phyloP scores from a whole-genome alignment of 352 stramenopile species.

The Globisporangium echinulatum region DNA sequence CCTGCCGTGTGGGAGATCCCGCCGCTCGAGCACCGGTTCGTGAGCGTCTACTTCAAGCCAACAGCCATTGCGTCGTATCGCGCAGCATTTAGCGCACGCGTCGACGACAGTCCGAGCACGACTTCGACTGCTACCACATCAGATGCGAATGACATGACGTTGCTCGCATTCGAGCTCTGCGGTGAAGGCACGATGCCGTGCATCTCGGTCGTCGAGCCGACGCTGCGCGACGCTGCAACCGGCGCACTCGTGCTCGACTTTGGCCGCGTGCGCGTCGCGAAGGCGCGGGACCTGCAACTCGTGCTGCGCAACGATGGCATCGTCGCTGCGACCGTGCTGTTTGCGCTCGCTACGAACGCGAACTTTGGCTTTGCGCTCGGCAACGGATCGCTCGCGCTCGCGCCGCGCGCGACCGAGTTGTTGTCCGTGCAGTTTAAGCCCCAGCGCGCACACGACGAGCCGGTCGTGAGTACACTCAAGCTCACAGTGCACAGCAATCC shows the following conservation, averaged over 20 bases:
- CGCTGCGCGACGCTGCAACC: constrained; percentile 36
- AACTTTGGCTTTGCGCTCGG: constrained; percentile 69
- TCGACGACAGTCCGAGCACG: constrained; percentile 65
- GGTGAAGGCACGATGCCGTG: constrained; percentile 91
- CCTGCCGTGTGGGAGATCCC: constrained; percentile 90
- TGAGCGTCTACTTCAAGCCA: constrained; percentile 92
- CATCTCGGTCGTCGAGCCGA: constrained; percentile 84
- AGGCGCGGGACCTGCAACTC: constrained; percentile 57
- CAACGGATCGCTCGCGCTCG: constrained; percentile 72
- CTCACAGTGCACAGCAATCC: constrained; percentile 89
- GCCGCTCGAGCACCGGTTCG: constrained; percentile 91
- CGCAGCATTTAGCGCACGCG: constrained; percentile 71
- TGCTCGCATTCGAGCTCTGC: constrained; percentile 88
- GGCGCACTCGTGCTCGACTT: constrained; percentile 79
- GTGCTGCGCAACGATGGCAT: constrained; percentile 90
- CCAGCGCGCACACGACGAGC: constrained; percentile 63
- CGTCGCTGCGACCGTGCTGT: constrained; percentile 87
- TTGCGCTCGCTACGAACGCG: constrained; percentile 74
- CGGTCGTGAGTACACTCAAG: constrained; percentile 44
- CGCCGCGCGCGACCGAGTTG: constrained; percentile 52
- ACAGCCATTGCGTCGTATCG: constrained; percentile 81
- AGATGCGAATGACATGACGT: constrained; percentile 6
- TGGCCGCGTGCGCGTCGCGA: constrained; percentile 66
- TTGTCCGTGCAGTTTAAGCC: constrained; percentile 83
- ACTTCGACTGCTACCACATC: constrained; percentile 3